Conservation (phyloP, 2,329 filamentous ascomycete genomes). For the Aureobasidium sp. region DNA sequence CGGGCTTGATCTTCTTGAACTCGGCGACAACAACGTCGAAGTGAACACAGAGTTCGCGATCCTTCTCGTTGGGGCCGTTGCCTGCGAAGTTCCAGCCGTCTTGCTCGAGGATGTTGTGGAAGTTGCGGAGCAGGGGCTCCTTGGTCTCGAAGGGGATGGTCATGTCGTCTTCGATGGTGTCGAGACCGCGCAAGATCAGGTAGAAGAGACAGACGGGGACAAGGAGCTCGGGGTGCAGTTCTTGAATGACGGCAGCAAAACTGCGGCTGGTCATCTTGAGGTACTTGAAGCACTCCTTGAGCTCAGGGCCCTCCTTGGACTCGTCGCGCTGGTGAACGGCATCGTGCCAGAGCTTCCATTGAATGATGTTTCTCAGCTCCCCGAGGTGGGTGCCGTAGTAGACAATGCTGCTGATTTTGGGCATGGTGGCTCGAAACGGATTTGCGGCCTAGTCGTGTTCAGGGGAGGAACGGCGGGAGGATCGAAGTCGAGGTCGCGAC, state of each 20-base stretch:
- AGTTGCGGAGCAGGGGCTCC: slow-evolving; percentile 75
- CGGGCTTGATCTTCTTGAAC: slow-evolving; percentile 78
- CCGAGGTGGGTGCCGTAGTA: slow-evolving; percentile 28
- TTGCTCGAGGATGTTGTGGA: slow-evolving; percentile 66
- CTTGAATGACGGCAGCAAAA: slow-evolving; percentile 87
- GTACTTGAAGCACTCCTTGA: slow-evolving; percentile 77
- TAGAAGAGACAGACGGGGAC: slow-evolving; percentile 89
- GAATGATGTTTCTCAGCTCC: slow-evolving; percentile 30
- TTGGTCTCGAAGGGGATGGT: slow-evolving; percentile 74
- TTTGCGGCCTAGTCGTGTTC: background rate
- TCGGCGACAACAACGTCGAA: slow-evolving; percentile 82
- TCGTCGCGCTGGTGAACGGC: slow-evolving; percentile 78
- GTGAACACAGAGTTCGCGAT: slow-evolving; percentile 81
- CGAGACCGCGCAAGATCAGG: slow-evolving; percentile 78
- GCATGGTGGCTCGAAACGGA: slow-evolving; percentile 10
- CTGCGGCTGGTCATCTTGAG: slow-evolving; percentile 85
- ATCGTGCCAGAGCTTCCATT: slow-evolving; percentile 82
- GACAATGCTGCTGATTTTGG: slow-evolving; percentile 13
- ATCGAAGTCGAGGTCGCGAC: background rate
- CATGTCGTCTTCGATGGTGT: slow-evolving; percentile 99
- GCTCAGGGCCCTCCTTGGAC: slow-evolving; percentile 61
- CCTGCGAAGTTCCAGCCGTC: slow-evolving; percentile 87
- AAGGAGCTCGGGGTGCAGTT: slow-evolving; percentile 88
- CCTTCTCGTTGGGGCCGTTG: slow-evolving; percentile 87
- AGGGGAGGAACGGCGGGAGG: background rate